A percentile compares a stretch with the other conserved stretches of the same genome.
Conservation (phyloP, 805 yeast species). For the Pichia kluyveri region DNA sequence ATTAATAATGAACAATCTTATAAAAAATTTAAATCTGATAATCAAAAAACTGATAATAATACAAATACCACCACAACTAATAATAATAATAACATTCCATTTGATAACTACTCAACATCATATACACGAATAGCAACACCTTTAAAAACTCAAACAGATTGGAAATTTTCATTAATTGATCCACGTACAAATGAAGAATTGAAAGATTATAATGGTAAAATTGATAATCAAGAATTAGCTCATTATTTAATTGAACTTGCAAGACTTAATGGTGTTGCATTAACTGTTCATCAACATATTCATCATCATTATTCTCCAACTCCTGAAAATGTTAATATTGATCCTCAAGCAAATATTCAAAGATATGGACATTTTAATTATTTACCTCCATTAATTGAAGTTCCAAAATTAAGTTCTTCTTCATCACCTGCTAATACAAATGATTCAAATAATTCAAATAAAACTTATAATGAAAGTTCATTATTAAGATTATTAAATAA, state of each 20-base stretch:
- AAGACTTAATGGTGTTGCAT: conserved; percentile 41
- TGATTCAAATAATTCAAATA: conserved; percentile 15
- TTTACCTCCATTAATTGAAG: conserved; percentile 60
- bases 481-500: conserved; percentile 36
- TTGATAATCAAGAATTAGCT: conserved; percentile 44
- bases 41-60: neutral
- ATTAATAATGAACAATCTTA: neutral
- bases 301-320: conserved; percentile 65
- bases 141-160: conserved; percentile 35
- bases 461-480: conserved; percentile 29
- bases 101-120: neutral
- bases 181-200: conserved; percentile 35
- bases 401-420: conserved; percentile 60
- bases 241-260: conserved; percentile 54
- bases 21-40: neutral
- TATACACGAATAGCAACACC: conserved; percentile 16
- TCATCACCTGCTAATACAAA: conserved; percentile 31
- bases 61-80: neutral
- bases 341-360: conserved; percentile 45
- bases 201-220: conserved; percentile 37
- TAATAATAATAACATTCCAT: neutral
- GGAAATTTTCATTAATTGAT: conserved; percentile 50
- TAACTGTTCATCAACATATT: conserved; percentile 78
- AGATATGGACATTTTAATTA: conserved; percentile 68
- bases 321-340: conserved; percentile 21